Conservation (phyloP, 495 filamentous ascomycete species). For the Aspergillus olivimuriae region DNA sequence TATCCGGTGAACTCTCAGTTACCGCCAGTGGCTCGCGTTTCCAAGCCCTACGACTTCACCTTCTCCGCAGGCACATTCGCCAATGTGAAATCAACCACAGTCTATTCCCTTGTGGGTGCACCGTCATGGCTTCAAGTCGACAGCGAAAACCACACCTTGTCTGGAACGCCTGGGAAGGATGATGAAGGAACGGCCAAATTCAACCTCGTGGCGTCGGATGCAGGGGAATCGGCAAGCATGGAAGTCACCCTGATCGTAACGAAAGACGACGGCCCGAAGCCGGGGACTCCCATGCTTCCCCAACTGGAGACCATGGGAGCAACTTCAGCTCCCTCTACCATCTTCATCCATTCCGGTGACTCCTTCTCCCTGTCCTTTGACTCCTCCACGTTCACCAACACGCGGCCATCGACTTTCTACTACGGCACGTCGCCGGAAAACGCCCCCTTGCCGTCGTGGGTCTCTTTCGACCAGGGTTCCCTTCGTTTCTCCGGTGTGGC, state of each 20-base stretch:
- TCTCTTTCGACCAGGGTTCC: conserved; percentile 58
- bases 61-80: conserved; percentile 65
- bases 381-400: conserved; percentile 42
- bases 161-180: conserved; percentile 52
- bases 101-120: conserved; percentile 55
- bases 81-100: conserved; percentile 42
- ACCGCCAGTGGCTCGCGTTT: conserved; percentile 64
- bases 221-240: conserved; percentile 48
- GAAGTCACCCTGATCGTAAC: conserved; percentile 59
- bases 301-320: conserved; percentile 43
- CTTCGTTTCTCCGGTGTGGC: conserved; percentile 72
- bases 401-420: conserved; percentile 48
- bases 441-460: conserved; percentile 82
- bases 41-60: conserved; percentile 56
- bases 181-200: conserved; percentile 53
- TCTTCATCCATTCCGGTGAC: conserved; percentile 40
- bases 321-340: conserved; percentile 38
- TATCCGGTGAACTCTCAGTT: conserved; percentile 74
- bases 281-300: conserved; percentile 38
- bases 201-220: conserved; percentile 54
- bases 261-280: conserved; percentile 41
- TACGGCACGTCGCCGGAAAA: conserved; percentile 74
- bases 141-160: conserved; percentile 52
- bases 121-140: conserved; percentile 68
- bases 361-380: conserved; percentile 42